Evolutionary conservation across 805 yeast species (phyloP).

Genomic region (Yamadazyma kitorensis): DNA sequence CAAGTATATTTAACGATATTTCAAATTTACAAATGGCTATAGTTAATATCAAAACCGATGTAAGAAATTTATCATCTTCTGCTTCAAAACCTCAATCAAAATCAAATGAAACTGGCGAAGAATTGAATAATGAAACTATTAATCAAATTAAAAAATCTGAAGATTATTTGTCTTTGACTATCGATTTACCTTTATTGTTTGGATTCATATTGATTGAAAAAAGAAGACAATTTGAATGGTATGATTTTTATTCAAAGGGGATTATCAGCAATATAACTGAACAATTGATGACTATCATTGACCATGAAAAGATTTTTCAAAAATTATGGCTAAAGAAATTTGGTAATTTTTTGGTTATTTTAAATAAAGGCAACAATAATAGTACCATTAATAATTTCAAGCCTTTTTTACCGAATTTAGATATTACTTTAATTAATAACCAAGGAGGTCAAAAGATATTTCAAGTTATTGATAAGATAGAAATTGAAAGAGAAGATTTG

Average conservation of each 20-base stretch:
- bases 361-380: constrained; percentile 14
- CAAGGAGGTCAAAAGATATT: constrained; percentile 16
- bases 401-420: constrained; percentile 27
- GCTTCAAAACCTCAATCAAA: too few species aligned
- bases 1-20: constrained; percentile 26
- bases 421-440: constrained; percentile 31
- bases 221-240: constrained; percentile 59
- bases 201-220: constrained; percentile 67
- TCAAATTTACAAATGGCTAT: constrained; percentile 38
- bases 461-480: constrained; percentile 35
- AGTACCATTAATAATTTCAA: constrained; percentile 1
- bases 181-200: constrained; percentile 68
- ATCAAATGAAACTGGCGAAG: background rate
- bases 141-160: constrained; percentile 29
- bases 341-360: constrained; percentile 36
- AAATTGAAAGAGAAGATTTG: constrained; percentile 33
- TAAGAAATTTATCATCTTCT: constrained; percentile 23
- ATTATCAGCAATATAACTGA: constrained; percentile 48
- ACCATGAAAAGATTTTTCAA: constrained; percentile 54
- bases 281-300: constrained; percentile 53
- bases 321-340: constrained; percentile 64
- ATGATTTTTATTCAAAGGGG: constrained; percentile 39
- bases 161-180: constrained; percentile 42
- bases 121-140: constrained; percentile 16
- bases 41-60: constrained; percentile 30